Evolutionary conservation across 371 early-diverging fungal species (phyloP), one percentile per base, ranked within the genome.

Genomic region (Haplosporangium sp.): DNA sequence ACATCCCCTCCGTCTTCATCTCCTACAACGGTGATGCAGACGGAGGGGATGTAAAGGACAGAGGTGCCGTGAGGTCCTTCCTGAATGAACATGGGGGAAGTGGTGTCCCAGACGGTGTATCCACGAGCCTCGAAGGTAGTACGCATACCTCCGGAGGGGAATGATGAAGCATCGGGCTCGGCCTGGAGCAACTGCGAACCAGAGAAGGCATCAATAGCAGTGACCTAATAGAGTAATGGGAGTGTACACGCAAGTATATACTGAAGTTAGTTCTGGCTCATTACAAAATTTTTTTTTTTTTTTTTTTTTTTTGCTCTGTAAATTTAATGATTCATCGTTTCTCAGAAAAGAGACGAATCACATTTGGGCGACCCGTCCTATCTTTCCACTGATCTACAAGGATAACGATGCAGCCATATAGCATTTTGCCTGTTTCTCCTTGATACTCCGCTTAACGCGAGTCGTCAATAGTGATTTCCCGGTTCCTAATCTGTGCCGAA

Each of bases 101-200:
- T 93, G 50, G 98, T 96, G 85, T 98, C 98, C 99, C 99, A 99
- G 83, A 97, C 95, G 74, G 98, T 99, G 90, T 99, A 99, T 71
- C 99, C 98, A 85, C 98, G 96, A 67, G 98, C 99, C 89, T 99
- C 98, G 84, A 99, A 99, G 66, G 99, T 99, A 71, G 95, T 88
- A 76, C 98, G 93, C 92, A 97, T 95, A 78, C 99, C 98, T 83
- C 99, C 99, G 69, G 95, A 95, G 71, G 99, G 99, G 93, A 99
- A 99, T 56, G 96, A 96, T n/a, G 98, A 98, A 8, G 99, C 99
- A 89, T 99, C 99, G 58, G 99, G 98, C 87, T 99, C 99, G 19
- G 97, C 95, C 89, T 99, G 99, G 72, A 99, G 87, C 67, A 99
- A 90, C 87, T 97, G 96, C 68, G 94, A 92, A 45, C 99, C 99